Conservation (phyloP, 208 protist genomes). For the Leishmania guyanensis region DNA sequence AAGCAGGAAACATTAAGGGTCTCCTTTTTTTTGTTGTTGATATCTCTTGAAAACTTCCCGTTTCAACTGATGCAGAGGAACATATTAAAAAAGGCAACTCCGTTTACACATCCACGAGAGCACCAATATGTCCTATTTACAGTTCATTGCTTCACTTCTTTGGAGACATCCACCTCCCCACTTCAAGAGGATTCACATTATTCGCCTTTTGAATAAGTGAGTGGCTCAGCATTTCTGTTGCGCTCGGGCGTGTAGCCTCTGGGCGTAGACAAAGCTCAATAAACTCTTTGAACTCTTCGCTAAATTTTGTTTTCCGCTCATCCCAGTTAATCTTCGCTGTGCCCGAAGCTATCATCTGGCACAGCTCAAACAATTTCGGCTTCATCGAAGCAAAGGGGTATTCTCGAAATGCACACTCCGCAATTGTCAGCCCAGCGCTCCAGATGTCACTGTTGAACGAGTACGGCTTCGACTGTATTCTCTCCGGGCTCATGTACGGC, state of each 20-base stretch:
- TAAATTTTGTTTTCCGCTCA: conserved; percentile 44
- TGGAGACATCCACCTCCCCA: conserved; percentile 71
- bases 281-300: conserved; percentile 74
- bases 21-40: neutral
- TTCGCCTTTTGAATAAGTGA: conserved; percentile 75
- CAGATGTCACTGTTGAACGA: conserved; percentile 93
- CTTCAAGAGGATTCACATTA: conserved; percentile 55
- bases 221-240: conserved; percentile 73
- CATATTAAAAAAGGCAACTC: neutral
- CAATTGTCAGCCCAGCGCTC: conserved; percentile 90
- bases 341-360: conserved; percentile 69
- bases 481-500: conserved; percentile 95
- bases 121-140: neutral
- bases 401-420: conserved; percentile 82
- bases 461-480: conserved; percentile 89
- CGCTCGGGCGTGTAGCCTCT: conserved; percentile 56
- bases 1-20: too few relatives aligned
- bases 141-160: conserved; percentile 7
- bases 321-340: conserved; percentile 76
- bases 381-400: conserved; percentile 87
- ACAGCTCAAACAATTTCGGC: conserved; percentile 80
- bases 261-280: conserved; percentile 74
- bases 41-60: neutral
- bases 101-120: conserved; percentile 2
- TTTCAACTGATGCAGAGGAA: neutral